Base-by-base conservation (phyloP, 83 land plant species). In the Isoetes engelmannii region DNA sequence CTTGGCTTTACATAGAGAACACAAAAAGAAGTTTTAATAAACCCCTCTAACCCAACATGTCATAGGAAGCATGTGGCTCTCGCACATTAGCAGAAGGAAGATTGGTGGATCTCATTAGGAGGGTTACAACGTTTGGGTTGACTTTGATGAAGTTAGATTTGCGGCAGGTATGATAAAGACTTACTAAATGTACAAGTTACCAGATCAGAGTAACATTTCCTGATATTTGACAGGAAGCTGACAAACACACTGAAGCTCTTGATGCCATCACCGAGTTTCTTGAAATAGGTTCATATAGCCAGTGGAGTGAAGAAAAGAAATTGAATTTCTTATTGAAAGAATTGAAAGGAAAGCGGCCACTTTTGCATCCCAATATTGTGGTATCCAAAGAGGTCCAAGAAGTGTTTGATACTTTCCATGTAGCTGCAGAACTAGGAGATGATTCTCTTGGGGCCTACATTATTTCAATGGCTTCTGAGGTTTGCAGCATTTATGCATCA, bases 71-170 rank as follows among this genome's bases (percentile, higher is more conserved):
- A 62, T 83, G 85, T 74, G 86, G 86, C 10, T 79, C 89, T 42
- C 89, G 82, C 10, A 74, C 80, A 5, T 79, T 93, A n/a, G 95
- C 96, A 53, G 92, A 93, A 74, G 98, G 98, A 15, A 80, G 96
- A 47, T 78, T 93, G 5, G 85, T 88, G 57, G 96, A 93, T 63
- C 74, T 93, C 28, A 93, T 93, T 55, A 67, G 96, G 46, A 83
- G 96, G 57, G 89, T 93, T 56, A 75, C 89, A 48, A 93, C 92
- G 0, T 93, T 93, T 80, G 96, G 98, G 8, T 85, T 93, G 96
- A 83, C 89, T 50, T 72, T 93, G 67, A 89, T 93, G 96, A 89
- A 93, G 81, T 86, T 93, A 68, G 98, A 93, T 56, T 58, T 93
- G 48, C 92, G 98, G 17, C 98, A 93, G 96, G 96, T 86, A 58